A percentile compares a stretch with the other conserved stretches of the same genome.
phyloP scores from a whole-genome alignment of 345 rosid species.

The Citrus glauca region DNA sequence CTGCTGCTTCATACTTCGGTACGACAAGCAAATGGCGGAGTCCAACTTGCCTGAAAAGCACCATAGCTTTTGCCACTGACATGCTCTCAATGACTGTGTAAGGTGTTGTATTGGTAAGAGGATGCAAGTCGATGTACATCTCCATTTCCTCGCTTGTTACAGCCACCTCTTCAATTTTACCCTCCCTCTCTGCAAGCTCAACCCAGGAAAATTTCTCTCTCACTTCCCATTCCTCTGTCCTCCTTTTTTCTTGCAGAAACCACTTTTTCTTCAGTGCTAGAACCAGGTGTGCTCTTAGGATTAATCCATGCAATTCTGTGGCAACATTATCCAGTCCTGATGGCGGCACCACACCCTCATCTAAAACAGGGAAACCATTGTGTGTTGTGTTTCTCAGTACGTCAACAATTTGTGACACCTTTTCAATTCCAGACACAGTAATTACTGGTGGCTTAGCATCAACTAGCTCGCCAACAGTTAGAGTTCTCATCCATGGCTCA shows the following conservation, averaged over 20 bases:
- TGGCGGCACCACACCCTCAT: conserved; percentile 43
- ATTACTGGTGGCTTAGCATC: conserved; percentile 72
- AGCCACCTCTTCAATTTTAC: conserved; percentile 57
- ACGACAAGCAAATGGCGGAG: conserved; percentile 75
- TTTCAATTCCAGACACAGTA: conserved; percentile 69
- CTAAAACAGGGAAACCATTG: conserved; percentile 69
- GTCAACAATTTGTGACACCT: conserved; percentile 70
- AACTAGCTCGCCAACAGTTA: conserved; percentile 78
- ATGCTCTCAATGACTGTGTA: conserved; percentile 80
- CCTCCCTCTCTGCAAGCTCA: conserved; percentile 74
- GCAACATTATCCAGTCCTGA: conserved; percentile 31
- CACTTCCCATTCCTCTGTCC: conserved; percentile 85
- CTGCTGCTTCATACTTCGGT: conserved; percentile 67
- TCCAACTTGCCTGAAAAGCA: conserved; percentile 77
- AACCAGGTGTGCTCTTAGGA: conserved; percentile 77
- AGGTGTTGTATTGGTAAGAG: conserved; percentile 85
- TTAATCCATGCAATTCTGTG: conserved; percentile 63
- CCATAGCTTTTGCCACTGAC: conserved; percentile 91
- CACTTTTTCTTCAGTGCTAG: conserved; percentile 73
- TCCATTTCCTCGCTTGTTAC: conserved; percentile 78
- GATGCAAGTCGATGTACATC: conserved; percentile 84
- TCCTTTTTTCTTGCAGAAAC: conserved; percentile 73
- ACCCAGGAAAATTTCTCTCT: conserved; percentile 70
- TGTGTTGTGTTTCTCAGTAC: conserved; percentile 72
- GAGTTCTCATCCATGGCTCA: conserved; percentile 94